Evolutionary conservation across 1,284 basidiomycete species (phyloP).

Genomic region (Sanguinoderma infundibulare): DNA sequence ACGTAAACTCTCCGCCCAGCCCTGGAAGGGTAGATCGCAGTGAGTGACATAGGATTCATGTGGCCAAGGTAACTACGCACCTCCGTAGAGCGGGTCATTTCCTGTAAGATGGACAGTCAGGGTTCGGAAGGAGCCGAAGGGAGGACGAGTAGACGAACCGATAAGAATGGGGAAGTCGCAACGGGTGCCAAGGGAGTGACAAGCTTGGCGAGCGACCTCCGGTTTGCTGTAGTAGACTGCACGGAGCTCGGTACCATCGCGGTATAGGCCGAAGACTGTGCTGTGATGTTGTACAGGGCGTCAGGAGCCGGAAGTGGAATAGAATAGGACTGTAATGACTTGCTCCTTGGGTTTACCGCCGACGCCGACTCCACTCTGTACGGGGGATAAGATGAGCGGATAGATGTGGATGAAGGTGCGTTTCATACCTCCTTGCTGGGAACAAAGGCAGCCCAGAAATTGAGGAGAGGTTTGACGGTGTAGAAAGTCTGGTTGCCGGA

Average conservation of each 20-base stretch:
- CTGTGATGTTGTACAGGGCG: conserved; percentile 38
- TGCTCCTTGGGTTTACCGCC: conserved; percentile 73
- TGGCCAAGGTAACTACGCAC: conserved; percentile 40
- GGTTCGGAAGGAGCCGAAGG: not conserved
- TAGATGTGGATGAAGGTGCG: not conserved
- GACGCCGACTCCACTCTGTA: conserved; percentile 76
- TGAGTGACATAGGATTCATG: not conserved
- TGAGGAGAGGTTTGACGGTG: conserved; percentile 76
- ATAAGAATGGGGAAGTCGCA: conserved; percentile 84
- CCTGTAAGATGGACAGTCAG: conserved; percentile 42
- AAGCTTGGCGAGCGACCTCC: conserved; percentile 71
- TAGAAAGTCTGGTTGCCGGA: conserved; percentile 78
- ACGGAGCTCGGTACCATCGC: conserved; percentile 79
- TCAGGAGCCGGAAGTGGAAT: not conserved
- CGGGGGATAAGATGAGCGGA: not conserved
- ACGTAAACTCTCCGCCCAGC: conserved; percentile 85
- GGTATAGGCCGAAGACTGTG: conserved; percentile 79
- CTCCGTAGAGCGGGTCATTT: conserved; percentile 84
- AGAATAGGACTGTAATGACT: conserved; percentile 18
- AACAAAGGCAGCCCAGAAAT: conserved; percentile 84
- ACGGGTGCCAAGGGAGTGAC: conserved; percentile 61
- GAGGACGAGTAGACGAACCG: conserved; percentile 47
- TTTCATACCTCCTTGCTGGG: conserved; percentile 66
- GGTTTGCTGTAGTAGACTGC: conserved; percentile 77
- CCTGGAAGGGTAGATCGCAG: conserved; percentile 42